Evolutionary conservation across 2,329 filamentous ascomycete genomes (phyloP), one percentile per base, ranked within the genome.

Genomic region (Hypoxylon sp.): DNA sequence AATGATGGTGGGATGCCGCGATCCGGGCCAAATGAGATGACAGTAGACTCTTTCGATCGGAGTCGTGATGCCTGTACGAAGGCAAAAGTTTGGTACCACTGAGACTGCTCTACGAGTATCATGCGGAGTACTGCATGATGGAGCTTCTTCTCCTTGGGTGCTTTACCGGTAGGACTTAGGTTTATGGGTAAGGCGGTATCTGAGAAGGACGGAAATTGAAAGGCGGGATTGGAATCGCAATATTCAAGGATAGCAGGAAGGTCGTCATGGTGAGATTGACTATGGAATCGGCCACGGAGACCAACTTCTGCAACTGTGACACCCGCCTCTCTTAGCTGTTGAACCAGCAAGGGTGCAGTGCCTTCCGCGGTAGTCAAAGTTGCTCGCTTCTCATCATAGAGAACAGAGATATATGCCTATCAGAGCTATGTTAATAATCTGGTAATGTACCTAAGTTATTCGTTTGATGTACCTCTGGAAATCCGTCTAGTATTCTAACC

Each of bases 301-400:
- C 45, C 45, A n/a, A 49, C 27, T 13, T 42, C 36, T 3, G 20
- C 23, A 6, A 37, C 9, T 6, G 12, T 49, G 8, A 49, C 30
- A 7, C 45, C 36, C 7, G 21, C 36, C 23, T 41, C 45, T 7
- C 12, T 20, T 3, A 49, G 37, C 5, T 15, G 37, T 9, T 19
- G 21, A 12, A 29, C 20, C 2, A 49, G 23, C 7, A 9, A 2
- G 3, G 45, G 20, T 3, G 34, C 37, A 9, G 30, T 25, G 9
- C 23, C n/a, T 11, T 49, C 31, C 4, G 36, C 21, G 7, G 36
- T 32, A 2, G 45, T 49, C 5, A 49, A 9, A 7, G 45, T 49
- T 20, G 30, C 36, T 11, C 45, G 23, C 3, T 35, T 35, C 31
- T 49, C 45, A 17, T 49, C 45, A 11, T 42, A 49, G 2, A 26